Percentiles rank a stretch among this genome's conserved stretches.
phyloP scores from a whole-genome alignment of 805 yeast genomes.

The Candida sithepensis region DNA sequence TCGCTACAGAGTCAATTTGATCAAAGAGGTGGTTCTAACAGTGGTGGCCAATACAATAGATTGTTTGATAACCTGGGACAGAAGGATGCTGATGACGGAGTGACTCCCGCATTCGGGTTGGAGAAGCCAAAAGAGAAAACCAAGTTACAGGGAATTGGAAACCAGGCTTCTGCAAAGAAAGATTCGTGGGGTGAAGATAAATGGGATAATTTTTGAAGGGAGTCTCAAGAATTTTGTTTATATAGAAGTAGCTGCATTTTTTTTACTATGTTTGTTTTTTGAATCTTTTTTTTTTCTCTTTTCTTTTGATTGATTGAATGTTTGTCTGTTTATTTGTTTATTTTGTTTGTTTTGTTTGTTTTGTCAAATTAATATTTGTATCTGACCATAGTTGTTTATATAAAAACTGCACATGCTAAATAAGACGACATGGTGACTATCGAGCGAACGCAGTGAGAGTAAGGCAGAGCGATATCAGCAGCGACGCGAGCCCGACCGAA shows the following conservation, averaged over 20 bases:
- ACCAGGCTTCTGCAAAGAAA: slow-evolving; percentile 28
- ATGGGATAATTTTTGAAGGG: slow-evolving; percentile 60
- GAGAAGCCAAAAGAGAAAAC: slow-evolving; percentile 56
- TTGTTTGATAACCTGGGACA: slow-evolving; percentile 55
- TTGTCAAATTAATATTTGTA: too few relatives aligned
- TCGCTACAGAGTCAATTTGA: slow-evolving; percentile 56
- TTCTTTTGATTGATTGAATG: too few relatives aligned
- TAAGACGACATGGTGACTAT: too few relatives aligned
- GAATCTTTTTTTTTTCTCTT: neutral
- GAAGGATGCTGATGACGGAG: slow-evolving; percentile 32
- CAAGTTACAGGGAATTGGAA: slow-evolving; percentile 48
- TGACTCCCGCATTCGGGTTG: slow-evolving; percentile 66
- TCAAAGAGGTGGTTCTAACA: slow-evolving; percentile 29
- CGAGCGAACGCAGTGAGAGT: too few relatives aligned
- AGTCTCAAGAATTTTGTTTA: too few relatives aligned
- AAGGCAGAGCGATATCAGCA: neutral
- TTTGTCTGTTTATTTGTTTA: too few relatives aligned
- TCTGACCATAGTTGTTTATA: too few relatives aligned
- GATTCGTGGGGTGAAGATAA: slow-evolving; percentile 40
- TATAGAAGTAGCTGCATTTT: neutral
- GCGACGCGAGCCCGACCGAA: neutral
- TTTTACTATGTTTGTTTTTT: neutral
- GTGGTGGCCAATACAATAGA: slow-evolving; percentile 40
- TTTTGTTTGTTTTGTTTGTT: too few relatives aligned
- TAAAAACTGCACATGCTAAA: too few relatives aligned